Evolutionary conservation across 2,329 filamentous ascomycete species (phyloP).

Genomic region (Hirsutella rhossiliensis): DNA sequence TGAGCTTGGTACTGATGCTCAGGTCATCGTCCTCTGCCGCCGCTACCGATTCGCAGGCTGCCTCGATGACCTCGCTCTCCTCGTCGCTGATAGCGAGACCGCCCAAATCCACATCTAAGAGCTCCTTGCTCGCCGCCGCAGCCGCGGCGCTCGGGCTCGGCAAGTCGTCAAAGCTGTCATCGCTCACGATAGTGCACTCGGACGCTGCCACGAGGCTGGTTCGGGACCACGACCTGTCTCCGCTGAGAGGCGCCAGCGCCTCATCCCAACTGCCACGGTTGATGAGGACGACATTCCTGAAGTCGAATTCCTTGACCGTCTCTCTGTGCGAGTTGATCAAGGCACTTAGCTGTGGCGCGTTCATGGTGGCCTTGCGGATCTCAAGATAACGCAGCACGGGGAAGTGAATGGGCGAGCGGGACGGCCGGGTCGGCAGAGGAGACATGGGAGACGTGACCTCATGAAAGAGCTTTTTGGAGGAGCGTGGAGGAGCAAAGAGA

Average conservation of each 20-base stretch:
- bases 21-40: constrained; percentile 17
- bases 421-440: constrained; percentile 39
- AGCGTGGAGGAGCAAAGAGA: constrained; percentile 46
- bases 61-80: constrained; percentile 17
- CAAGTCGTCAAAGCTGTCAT: constrained; percentile 24
- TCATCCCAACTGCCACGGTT: constrained; percentile 67
- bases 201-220: constrained; percentile 15
- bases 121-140: constrained; percentile 37
- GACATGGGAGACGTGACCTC: constrained; percentile 55
- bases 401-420: constrained; percentile 50
- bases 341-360: constrained; percentile 54
- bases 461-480: constrained; percentile 46
- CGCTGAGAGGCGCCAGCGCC: constrained; percentile 57
- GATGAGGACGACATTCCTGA: constrained; percentile 61
- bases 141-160: constrained; percentile 41
- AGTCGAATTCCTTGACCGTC: constrained; percentile 65
- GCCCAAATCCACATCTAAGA: constrained; percentile 27
- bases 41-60: constrained; percentile 20
- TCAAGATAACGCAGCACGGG: constrained; percentile 55
- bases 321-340: constrained; percentile 56
- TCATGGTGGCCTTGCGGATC: constrained; percentile 61
- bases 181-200: constrained; percentile 20
- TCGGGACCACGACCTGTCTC: constrained; percentile 23
- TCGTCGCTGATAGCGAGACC: constrained; percentile 23
- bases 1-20: constrained; percentile 35